Evolutionary conservation across 2,329 filamentous ascomycete genomes (phyloP).

Genomic region (Myriosclerotinia scirpicola): DNA sequence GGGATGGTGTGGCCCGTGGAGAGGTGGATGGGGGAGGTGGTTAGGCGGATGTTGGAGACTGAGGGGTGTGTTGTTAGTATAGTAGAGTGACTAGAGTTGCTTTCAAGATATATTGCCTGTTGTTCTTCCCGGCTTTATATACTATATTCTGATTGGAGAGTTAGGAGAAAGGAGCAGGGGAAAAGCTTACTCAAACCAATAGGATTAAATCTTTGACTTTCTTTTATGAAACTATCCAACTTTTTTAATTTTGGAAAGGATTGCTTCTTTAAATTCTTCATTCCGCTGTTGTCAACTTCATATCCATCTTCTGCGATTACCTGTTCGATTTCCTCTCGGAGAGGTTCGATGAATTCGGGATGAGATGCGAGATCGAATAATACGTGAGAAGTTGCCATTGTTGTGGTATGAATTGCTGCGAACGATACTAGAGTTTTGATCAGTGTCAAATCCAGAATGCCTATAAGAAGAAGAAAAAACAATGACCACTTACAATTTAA

Average conservation of each 20-base stretch:
- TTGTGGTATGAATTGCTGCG: conserved; percentile 54
- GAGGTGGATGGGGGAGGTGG: conserved; percentile 31
- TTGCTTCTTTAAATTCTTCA: conserved; percentile 38
- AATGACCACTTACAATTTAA: background rate
- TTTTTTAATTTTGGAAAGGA: conserved; percentile 38
- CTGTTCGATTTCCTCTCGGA: conserved; percentile 35
- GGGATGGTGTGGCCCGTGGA: background rate
- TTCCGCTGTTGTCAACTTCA: conserved; percentile 46
- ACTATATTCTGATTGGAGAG: background rate
- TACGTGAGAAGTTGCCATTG: conserved; percentile 47
- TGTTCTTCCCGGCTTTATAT: background rate
- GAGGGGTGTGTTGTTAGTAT: background rate
- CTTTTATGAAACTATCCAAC: conserved; percentile 47
- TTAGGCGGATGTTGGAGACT: conserved; percentile 25
- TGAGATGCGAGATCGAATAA: conserved; percentile 53
- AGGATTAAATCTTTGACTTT: conserved; percentile 44
- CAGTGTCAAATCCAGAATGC: background rate
- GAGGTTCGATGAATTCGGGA: conserved; percentile 46
- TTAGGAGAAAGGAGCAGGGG: conserved; percentile 26
- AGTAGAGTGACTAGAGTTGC: conserved; percentile 27
- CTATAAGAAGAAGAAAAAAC: background rate
- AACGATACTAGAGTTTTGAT: conserved; percentile 10
- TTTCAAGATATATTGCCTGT: background rate
- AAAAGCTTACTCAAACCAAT: background rate
- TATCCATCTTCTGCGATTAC: conserved; percentile 43